Percentiles rank a stretch among this genome's conserved stretches.
Evolutionary conservation across 345 rosid species (phyloP).

Genomic region (Orychophragmus violaceus): DNA sequence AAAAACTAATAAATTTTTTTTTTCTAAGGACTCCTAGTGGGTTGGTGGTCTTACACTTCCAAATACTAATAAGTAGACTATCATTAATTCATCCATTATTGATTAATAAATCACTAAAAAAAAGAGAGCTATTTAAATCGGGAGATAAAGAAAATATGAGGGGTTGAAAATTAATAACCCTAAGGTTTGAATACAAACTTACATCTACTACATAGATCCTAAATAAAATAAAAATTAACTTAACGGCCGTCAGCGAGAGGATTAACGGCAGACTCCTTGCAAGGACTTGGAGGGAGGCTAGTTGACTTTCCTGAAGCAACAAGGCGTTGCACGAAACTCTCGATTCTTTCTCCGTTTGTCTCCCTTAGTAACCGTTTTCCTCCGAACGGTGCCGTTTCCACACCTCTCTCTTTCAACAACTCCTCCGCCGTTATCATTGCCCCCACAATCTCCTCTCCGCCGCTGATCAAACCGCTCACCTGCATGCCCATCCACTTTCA

Average conservation of each 20-base stretch:
- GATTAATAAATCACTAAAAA: background rate
- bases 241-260: conserved; percentile 67
- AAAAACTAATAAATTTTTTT: too few relatives aligned
- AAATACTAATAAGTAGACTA: background rate
- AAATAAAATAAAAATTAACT: background rate
- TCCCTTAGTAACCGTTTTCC: conserved; percentile 79
- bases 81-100: background rate
- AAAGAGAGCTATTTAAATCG: background rate
- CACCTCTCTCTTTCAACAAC: conserved; percentile 68
- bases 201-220: conserved; percentile 4
- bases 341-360: conserved; percentile 76
- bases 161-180: conserved; percentile 9
- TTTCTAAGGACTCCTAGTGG: too few relatives aligned
- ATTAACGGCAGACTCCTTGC: conserved; percentile 65
- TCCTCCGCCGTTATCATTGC: conserved; percentile 39
- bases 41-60: too few relatives aligned
- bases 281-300: conserved; percentile 81
- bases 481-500: conserved; percentile 21
- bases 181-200: conserved; percentile 20
- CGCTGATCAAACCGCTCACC: conserved; percentile 54
- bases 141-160: background rate
- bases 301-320: conserved; percentile 60
- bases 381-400: conserved; percentile 86
- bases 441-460: conserved; percentile 31
- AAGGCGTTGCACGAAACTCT: conserved; percentile 69